These are phyloP conservation scores for Vanrija sp. DNA, from an alignment of 1,284 basidiomycete genomes.

Conservation along the genomic window DNA sequence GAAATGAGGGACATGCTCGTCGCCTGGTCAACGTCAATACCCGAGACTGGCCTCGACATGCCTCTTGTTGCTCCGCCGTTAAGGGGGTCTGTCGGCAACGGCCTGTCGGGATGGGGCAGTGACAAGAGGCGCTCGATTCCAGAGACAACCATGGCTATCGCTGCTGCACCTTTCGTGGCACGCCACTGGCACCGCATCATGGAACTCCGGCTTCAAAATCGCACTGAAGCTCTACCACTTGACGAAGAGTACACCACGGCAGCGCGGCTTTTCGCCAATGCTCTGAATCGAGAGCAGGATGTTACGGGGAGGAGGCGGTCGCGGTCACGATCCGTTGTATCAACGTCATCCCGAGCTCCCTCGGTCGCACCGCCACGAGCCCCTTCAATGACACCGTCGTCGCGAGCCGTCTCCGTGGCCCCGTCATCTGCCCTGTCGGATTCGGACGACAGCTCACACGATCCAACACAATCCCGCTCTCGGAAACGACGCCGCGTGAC, in stretches of 20 bases:
- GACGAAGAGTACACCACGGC: slow-evolving; percentile 25
- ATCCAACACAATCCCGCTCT: not conserved
- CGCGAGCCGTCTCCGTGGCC: not conserved
- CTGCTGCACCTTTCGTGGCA: slow-evolving; percentile 20
- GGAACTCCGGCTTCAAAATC: slow-evolving; percentile 12
- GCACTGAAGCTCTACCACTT: slow-evolving; percentile 14
- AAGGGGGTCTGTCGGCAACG: slow-evolving; percentile 26
- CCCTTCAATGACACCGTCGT: not conserved
- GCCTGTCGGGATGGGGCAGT: slow-evolving; percentile 11
- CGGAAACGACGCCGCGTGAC: not conserved
- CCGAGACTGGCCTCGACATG: slow-evolving; percentile 10
- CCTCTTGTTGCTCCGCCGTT: slow-evolving; percentile 19
- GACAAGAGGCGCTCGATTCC: slow-evolving; percentile 32
- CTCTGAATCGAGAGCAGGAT: no score
- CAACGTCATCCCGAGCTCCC: no score
- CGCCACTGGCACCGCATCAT: slow-evolving; percentile 25
- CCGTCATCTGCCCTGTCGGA: no score
- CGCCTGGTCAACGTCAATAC: slow-evolving; percentile 23
- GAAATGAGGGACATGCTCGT: slow-evolving; percentile 17
- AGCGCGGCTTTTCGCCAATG: slow-evolving; percentile 21
- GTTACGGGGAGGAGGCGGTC: no score
- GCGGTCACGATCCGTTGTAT: no score
- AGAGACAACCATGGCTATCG: slow-evolving; percentile 21
- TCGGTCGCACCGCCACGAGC: no score
- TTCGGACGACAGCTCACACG: not conserved